Percentiles rank a stretch among this genome's conserved stretches.
Evolutionary conservation across 768 basidiomycete species (phyloP).

Genomic region (Lyophyllum atratum): DNA sequence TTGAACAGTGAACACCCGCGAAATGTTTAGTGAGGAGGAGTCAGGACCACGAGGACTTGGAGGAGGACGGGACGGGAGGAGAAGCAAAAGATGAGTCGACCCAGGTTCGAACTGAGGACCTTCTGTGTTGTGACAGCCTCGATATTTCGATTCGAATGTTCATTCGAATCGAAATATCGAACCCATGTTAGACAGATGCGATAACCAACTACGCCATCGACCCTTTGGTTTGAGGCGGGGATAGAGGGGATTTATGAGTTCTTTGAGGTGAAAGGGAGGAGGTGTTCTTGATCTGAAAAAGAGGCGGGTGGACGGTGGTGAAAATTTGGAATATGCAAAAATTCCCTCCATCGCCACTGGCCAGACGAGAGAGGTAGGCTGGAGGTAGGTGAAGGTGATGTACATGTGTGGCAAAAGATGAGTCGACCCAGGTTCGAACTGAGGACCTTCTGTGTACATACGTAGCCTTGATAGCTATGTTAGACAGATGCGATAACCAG

Average conservation of each 20-base stretch:
- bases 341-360: no score
- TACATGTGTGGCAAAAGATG: background rate
- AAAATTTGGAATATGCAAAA: no score
- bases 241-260: background rate
- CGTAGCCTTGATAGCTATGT: background rate
- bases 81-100: background rate
- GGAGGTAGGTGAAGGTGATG: no score
- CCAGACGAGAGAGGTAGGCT: no score
- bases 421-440: background rate
- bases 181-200: slow-evolving; percentile 73
- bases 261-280: background rate
- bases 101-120: background rate
- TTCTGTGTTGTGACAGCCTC: slow-evolving; percentile 1
- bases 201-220: slow-evolving; percentile 84
- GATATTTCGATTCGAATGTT: background rate
- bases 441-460: background rate
- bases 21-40: no score
- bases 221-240: slow-evolving; percentile 11
- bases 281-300: background rate
- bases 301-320: no score
- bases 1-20: no score
- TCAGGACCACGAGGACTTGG: no score
- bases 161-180: background rate
- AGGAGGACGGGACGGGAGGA: background rate
- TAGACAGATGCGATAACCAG: slow-evolving; percentile 75